Conservation (phyloP, 257 asterid species). For the Fraxinus pennsylvanica region DNA sequence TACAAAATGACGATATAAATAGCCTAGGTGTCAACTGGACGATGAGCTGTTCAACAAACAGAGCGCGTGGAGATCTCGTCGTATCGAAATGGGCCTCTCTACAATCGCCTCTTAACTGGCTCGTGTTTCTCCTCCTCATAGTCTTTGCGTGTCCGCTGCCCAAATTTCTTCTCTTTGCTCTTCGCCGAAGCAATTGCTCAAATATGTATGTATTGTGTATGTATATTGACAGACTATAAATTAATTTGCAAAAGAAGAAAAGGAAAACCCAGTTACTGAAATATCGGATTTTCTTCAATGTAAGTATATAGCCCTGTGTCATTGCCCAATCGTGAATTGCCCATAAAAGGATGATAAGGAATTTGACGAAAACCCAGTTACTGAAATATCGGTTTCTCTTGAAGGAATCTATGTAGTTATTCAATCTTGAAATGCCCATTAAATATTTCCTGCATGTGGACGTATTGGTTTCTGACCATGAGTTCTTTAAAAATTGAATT, state of each 20-base stretch:
- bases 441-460: not conserved
- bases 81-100: conserved; percentile 57
- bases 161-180: conserved; percentile 41
- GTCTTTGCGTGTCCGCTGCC: conserved; percentile 53
- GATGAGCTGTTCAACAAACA: conserved; percentile 25
- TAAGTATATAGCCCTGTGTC: conserved; percentile 36
- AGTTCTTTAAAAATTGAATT: too few relatives aligned
- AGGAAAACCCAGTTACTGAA: conserved; percentile 20
- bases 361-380: not conserved
- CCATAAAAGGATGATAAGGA: not conserved
- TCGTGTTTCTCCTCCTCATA: conserved; percentile 14
- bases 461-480: too few relatives aligned
- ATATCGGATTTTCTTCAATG: conserved; percentile 38
- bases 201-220: conserved; percentile 17
- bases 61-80: conserved; percentile 33
- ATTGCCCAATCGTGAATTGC: conserved; percentile 1
- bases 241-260: not conserved
- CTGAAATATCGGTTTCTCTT: not conserved
- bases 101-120: conserved; percentile 38
- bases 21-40: conserved; percentile 31
- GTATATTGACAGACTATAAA: not conserved
- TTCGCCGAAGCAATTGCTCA: conserved; percentile 47
- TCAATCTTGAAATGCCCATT: not conserved
- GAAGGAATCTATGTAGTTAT: too few relatives aligned
- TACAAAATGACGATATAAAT: conserved; percentile 6